phyloP scores from a whole-genome alignment of 805 yeast species.

The Pichia scutulata region DNA sequence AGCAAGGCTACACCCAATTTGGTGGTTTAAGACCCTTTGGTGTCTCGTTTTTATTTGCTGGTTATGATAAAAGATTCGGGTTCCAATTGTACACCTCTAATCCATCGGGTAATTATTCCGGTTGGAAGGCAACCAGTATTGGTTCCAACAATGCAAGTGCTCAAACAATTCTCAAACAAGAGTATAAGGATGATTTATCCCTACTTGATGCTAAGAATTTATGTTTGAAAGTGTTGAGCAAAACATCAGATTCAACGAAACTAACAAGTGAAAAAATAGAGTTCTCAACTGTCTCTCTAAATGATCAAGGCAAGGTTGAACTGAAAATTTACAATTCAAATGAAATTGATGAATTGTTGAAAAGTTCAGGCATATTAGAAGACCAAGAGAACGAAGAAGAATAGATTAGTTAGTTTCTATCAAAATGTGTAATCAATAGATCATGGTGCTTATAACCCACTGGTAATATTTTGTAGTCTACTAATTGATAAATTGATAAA shows the following conservation, averaged over 20 bases:
- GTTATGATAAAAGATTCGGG: conserved; percentile 82
- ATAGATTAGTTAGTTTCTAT: background rate
- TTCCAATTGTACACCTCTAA: conserved; percentile 92
- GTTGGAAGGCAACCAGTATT: conserved; percentile 96
- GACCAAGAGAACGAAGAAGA: conserved; percentile 42
- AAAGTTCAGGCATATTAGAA: conserved; percentile 51
- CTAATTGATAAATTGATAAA: no score
- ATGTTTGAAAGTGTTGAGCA: conserved; percentile 85
- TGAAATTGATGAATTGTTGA: conserved; percentile 68
- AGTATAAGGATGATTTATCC: conserved; percentile 74
- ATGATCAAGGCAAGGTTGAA: conserved; percentile 41
- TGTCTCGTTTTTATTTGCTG: conserved; percentile 93
- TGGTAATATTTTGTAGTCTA: no score
- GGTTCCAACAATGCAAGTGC: conserved; percentile 97
- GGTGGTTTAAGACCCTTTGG: conserved; percentile 99
- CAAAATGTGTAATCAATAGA: background rate
- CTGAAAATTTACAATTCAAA: conserved; percentile 74
- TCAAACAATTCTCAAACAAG: conserved; percentile 91
- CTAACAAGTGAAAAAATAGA: conserved; percentile 87
- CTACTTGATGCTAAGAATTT: conserved; percentile 74
- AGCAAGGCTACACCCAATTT: conserved; percentile 97
- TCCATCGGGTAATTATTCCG: conserved; percentile 96
- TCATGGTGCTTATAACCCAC: background rate
- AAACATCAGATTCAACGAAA: conserved; percentile 86
- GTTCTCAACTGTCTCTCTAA: conserved; percentile 68